phyloP scores from a whole-genome alignment of 176 grass and related monocot genomes.

The Aegilops tauschii region DNA sequence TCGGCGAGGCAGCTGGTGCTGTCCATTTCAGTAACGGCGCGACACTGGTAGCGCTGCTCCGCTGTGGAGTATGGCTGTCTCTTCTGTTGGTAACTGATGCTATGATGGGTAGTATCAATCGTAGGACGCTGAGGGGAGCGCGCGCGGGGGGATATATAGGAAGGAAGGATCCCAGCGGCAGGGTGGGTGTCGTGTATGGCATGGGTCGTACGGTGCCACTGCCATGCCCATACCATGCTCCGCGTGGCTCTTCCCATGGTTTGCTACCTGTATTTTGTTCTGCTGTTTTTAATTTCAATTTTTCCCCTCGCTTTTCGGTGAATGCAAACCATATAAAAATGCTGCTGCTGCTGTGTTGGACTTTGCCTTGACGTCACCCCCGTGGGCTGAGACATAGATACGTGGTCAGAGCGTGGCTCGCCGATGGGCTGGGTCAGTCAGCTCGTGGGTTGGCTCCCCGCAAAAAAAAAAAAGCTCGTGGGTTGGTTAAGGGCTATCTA shows the following conservation, averaged over 20 bases:
- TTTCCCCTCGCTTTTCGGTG: background rate
- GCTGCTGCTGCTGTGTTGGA: background rate
- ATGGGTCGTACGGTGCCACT: background rate
- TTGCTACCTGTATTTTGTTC: background rate
- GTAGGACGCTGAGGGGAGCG: background rate
- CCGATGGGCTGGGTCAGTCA: slow-evolving; percentile 12
- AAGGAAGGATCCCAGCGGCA: background rate
- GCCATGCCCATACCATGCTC: background rate
- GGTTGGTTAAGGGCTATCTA: background rate
- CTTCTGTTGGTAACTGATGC: slow-evolving; percentile 17
- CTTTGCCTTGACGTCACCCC: background rate
- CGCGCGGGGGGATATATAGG: slow-evolving; percentile 31
- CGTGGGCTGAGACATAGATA: background rate
- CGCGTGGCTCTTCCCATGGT: background rate
- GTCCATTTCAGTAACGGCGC: slow-evolving; percentile 36
- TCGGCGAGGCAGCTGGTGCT: slow-evolving; percentile 51
- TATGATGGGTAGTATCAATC: background rate
- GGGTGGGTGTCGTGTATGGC: background rate
- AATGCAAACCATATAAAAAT: slow-evolving; percentile 5
- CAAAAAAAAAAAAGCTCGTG: background rate
- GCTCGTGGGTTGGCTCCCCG: slow-evolving; percentile 1
- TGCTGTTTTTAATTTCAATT: background rate
- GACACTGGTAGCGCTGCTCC: background rate
- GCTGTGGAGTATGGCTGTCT: background rate
- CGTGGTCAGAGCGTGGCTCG: background rate